Evolutionary conservation across 1,139 yeast species (phyloP).

Genomic region (Nakaseomyces nivariensis): DNA sequence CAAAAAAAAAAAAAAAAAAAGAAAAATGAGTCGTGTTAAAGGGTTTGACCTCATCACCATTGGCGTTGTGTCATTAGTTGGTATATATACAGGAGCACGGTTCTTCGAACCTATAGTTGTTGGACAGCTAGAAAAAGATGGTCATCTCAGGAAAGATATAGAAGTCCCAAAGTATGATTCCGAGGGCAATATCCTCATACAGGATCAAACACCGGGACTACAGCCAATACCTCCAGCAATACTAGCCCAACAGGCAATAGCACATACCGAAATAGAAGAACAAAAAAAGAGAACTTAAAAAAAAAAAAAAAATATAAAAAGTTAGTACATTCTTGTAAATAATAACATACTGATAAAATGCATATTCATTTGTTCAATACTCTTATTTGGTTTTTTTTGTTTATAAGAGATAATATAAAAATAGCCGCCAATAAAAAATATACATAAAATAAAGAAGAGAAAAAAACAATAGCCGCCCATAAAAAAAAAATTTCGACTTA

Average conservation of each 20-base stretch:
- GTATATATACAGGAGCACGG: constrained; percentile 44
- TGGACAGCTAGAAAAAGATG: constrained; percentile 60
- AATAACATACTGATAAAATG: no score
- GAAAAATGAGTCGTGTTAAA: constrained; percentile 30
- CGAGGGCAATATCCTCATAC: constrained; percentile 25
- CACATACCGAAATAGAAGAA: neutral
- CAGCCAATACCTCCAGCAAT: neutral
- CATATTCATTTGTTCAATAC: no score
- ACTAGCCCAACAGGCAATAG: neutral
- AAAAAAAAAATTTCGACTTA: no score
- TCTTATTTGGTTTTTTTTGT: no score
- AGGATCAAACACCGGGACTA: neutral
- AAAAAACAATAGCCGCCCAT: neutral
- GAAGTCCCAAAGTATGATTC: constrained; percentile 40
- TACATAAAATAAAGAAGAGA: neutral
- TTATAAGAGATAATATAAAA: no score
- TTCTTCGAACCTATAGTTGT: constrained; percentile 69
- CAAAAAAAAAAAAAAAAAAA: no score
- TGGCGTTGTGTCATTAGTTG: constrained; percentile 32
- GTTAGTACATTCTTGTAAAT: neutral
- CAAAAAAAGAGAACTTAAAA: no score
- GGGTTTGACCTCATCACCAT: constrained; percentile 30
- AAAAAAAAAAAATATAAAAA: no score
- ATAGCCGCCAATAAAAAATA: no score
- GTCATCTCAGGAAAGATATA: constrained; percentile 51